Evolutionary conservation across 1,284 basidiomycete species (phyloP), one percentile per base, ranked within the genome.

Genomic region (Phylloporus gajari): DNA sequence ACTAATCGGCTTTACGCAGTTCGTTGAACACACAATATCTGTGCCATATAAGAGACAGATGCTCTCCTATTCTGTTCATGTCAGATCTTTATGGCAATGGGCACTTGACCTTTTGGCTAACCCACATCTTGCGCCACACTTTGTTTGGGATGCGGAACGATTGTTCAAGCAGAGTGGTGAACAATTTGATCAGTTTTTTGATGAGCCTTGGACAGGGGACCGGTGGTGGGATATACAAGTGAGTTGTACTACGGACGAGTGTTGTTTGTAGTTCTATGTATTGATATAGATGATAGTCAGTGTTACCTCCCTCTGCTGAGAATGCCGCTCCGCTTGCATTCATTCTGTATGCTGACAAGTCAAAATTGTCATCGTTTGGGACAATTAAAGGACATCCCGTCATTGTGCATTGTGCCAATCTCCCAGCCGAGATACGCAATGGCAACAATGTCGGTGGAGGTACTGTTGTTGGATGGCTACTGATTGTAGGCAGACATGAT

Each of bases 131-230:
- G 42, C 42, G 19, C 42, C 42, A 12, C 42, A 42, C 42, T 42
- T 42, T 42, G 42, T 42, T 15, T 53, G 71, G 67, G 68, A 76
- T 67, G 72, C 58, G 1, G 38, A 74, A 56, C 48, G 3, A 25
- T 23, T 76, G 0, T 76, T 65, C 61, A 80, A 79, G 53, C 75
- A 64, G 23, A 73, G 81, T 62, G 74, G 77, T 42, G 42, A 4
- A 1, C 5, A 48, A 25, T 84, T 76, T 69, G 71, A 77, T n/a
- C 51, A 73, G 0, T 80, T 81, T 38, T 65, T 77, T 32, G 68
- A 82, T 65, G 79, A 84, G 48, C 83, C 79, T 3, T 81, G 81
- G 75, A 83, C 78, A 3, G 82, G 70, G 2, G 70, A 80, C 32
- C 3, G 61, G 3, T 80, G 74, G 68, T 83, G 81, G 79, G 69